Evolutionary conservation across 108 stramenopile species (phyloP), one percentile per base, ranked within the genome.

Genomic region (Nitzschia sp.): DNA sequence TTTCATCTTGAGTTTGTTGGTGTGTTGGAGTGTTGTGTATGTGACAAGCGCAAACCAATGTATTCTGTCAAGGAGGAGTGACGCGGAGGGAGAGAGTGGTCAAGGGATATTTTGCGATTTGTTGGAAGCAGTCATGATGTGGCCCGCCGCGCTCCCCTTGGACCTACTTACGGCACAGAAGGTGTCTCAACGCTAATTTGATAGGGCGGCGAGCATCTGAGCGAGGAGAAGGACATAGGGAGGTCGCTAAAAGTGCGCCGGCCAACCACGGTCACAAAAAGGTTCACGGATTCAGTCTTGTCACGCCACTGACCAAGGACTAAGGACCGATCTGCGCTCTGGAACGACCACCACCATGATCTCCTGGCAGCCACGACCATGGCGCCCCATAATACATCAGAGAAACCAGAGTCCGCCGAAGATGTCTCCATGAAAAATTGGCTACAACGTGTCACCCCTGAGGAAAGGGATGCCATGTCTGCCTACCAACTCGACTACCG

Each of bases 401-500:
- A 2, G 17, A 50, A 50, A 6, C 6, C 15, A 50, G 48, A 50
- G 19, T 50, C 17, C 2, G 19, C 3, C 3, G 19, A 50, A 1
- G 15, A 50, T 34, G 14, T 48, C 6, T 48, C 43, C 42, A 76
- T 76, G 75, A 51, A 69, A 19, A 61, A 58, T 14, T 76, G 75
- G 75, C 70, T 76, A 26, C 40, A 7, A 17, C 39, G 20, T 11
- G 63, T 56, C 10, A 54, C 54, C 11, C 24, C 42, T n/a, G 46
- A 62, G 50, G 63, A 64, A 43, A n/a, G 56, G 15, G 68, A 64
- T 38, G 69, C 63, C 54, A 76, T 76, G 75, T 41, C 53, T 7
- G 68, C 75, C 12, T 20, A 58, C 0, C 75, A 70, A 57, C 43
- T 76, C 5, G 75, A 76, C 29, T 76, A 76, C 53, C 62, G 63